Base-by-base conservation (phyloP, 441 rosid species). In the Gossypium laxum region DNA sequence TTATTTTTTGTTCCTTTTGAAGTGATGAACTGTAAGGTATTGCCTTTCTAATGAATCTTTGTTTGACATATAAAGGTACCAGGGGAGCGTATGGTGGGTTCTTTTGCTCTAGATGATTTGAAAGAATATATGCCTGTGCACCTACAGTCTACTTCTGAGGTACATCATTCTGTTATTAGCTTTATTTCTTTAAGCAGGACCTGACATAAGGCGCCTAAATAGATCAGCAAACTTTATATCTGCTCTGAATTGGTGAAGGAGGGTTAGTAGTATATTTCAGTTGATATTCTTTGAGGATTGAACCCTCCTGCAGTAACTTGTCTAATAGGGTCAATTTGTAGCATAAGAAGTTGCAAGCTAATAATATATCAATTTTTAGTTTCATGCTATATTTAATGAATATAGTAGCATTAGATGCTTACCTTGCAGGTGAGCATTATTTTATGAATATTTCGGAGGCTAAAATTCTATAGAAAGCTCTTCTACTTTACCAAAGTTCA, bases 11-110 rank as follows among this genome's bases (percentile, higher is more conserved):
- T 58, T 30, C 50, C 57, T 47, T 62, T 71, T 15, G 3, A 28
- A 14, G 17, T 62, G 69, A 21, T 64, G 48, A 55, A 60, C 62
- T 55, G 45, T 68, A 30, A 54, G 69, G 41, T 2, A 54, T 59
- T 73, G 67, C 70, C 67, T 50, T 43, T 43, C 19, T 75, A 71
- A 26, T 62, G 70, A 17, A 73, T 59, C 24, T 75, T 45, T 52
- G 60, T 77, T 69, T 77, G 55, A 26, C 69, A 81, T 61, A 72
- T 62, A 11, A 73, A 94, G 99, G 97, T 90, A 11, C 96, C 91
- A 32, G 97, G 97, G 56, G 97, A 94, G 80, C 93, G 91, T 74
- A 86, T 86, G 54, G 67, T 94, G 58, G 97, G 99, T 34, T 84
- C 86, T 18, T 94, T 87, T 79, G 84, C 90, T 72, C 88, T 94